Evolutionary conservation across 202 grass and related monocot genomes (phyloP), one percentile per base, ranked within the genome.

Genomic region (Bolboschoenoplectus hybrid): DNA sequence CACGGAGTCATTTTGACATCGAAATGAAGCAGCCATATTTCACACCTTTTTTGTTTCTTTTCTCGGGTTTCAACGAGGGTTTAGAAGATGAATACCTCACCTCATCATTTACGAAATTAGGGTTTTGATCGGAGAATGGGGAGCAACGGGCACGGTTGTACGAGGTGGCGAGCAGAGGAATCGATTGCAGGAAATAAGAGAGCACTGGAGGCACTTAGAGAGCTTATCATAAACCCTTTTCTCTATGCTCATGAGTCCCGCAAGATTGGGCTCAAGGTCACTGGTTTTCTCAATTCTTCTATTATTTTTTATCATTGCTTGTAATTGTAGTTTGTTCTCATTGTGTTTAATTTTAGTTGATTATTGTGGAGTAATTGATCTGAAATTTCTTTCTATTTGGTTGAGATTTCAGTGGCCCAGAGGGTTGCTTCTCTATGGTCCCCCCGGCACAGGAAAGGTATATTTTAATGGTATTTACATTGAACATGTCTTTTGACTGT

Each of bases 361-460:
- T 81, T 45, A 17, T 78, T 83, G 14, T 88, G 14, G 3, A 45
- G 7, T 67, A 44, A 5, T 46, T 53, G 10, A 8, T 12, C 26
- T 46, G 16, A 6, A 0, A 41, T 43, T 85, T 44, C 63, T 17
- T 26, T 66, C 9, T 74, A 64, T 67, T 19, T 47, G 6, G 39
- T 86, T 82, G 61, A 58, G 2, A 81, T 87, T 55, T 88, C 88
- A 98, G 91, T 95, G 90, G 90, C 93, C 91, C 17, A 94, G 89
- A 92, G 96, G 96, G 17, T 91, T 98, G 86, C 90, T 98, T 85
- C 93, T 98, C 78, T 87, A 95, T 74, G 95, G 95, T 3, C 91
- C 91, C 2, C 93, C 93, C 7, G 95, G 95, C 49, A 95, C 95
- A 0, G 95, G 96, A 88, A 98, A 98, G 96, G 96, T 95, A 85